Conservation (phyloP, 2,329 filamentous ascomycete species). For the Calonectria ilicicola region DNA sequence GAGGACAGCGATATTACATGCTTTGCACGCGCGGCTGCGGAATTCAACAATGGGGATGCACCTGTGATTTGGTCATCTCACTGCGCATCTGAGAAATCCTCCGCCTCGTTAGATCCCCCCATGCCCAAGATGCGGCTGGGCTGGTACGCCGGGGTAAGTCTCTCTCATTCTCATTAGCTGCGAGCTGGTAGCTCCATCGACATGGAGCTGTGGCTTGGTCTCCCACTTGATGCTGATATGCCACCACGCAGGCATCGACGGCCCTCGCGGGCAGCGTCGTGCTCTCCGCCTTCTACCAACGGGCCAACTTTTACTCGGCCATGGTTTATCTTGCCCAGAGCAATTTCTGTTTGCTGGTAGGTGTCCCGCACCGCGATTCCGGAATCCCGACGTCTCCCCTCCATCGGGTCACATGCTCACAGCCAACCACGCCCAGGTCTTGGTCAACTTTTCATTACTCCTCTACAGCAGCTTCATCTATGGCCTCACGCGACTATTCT, state of each 20-base stretch:
- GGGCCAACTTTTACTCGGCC: constrained; percentile 98
- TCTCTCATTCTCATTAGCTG: constrained; percentile 26
- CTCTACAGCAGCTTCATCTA: constrained; percentile 85
- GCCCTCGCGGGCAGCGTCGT: constrained; percentile 87
- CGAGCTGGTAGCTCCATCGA: constrained; percentile 32
- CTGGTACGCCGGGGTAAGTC: constrained; percentile 72
- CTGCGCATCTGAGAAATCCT: constrained; percentile 20
- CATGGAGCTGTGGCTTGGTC: constrained; percentile 36
- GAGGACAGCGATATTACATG: constrained; percentile 20
- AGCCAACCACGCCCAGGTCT: constrained; percentile 67
- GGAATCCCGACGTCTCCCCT: neutral
- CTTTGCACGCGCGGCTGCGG: constrained; percentile 22
- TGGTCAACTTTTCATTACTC: constrained; percentile 91
- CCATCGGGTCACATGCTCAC: constrained; percentile 18
- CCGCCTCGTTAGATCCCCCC: constrained; percentile 27
- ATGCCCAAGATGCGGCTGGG: constrained; percentile 67
- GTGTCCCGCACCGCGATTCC: constrained; percentile 43
- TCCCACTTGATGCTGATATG: constrained; percentile 33
- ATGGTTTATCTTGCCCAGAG: constrained; percentile 97
- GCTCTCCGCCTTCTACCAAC: constrained; percentile 91
- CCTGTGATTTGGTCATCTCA: constrained; percentile 31
- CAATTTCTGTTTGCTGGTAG: constrained; percentile 92
- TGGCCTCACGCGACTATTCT: constrained; percentile 89
- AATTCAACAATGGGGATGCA: constrained; percentile 39
- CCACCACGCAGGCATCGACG: constrained; percentile 75